phyloP scores from a whole-genome alignment of 2,329 filamentous ascomycete species.

The Colletotrichum tanaceti region DNA sequence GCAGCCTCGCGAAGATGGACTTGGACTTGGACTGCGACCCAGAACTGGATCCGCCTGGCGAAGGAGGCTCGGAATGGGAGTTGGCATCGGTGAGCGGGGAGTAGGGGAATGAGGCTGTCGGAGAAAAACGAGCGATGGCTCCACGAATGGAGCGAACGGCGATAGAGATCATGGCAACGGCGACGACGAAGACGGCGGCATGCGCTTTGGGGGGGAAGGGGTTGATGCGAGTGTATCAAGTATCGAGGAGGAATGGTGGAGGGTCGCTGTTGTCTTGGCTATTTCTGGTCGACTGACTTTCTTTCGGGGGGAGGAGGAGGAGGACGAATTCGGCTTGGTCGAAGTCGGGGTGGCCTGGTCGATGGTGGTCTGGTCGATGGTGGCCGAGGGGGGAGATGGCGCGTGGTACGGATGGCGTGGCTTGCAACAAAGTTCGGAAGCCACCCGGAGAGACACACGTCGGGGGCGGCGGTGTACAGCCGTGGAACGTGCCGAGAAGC shows the following conservation, averaged over 20 bases:
- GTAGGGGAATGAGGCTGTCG: conserved; percentile 25
- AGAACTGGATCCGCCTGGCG: conserved; percentile 15
- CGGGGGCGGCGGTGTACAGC: neutral
- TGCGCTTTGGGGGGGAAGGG: neutral
- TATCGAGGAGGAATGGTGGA: neutral
- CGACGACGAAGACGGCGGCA: conserved; percentile 9
- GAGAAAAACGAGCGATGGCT: conserved; percentile 37
- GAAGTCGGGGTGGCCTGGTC: neutral
- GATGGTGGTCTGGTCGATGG: neutral
- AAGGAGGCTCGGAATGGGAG: conserved; percentile 25
- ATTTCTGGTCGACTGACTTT: neutral
- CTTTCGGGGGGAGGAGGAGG: neutral
- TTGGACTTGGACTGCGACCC: conserved; percentile 4
- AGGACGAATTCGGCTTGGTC: neutral
- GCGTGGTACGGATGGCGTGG: conserved; percentile 10
- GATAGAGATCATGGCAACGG: conserved; percentile 35
- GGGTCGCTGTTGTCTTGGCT: neutral
- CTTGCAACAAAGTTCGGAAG: conserved; percentile 7
- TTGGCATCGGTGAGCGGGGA: conserved; percentile 20
- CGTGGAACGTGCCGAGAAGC: conserved; percentile 2
- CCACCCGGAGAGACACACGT: conserved; percentile 16
- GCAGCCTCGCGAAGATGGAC: conserved; percentile 26
- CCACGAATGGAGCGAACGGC: conserved; percentile 40
- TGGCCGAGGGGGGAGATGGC: neutral
- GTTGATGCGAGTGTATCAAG: neutral